A percentile compares a stretch with the other conserved stretches of the same genome.
These are phyloP conservation scores for Citrus australasica DNA, from an alignment of 345 rosid species.

Conservation along the genomic window DNA sequence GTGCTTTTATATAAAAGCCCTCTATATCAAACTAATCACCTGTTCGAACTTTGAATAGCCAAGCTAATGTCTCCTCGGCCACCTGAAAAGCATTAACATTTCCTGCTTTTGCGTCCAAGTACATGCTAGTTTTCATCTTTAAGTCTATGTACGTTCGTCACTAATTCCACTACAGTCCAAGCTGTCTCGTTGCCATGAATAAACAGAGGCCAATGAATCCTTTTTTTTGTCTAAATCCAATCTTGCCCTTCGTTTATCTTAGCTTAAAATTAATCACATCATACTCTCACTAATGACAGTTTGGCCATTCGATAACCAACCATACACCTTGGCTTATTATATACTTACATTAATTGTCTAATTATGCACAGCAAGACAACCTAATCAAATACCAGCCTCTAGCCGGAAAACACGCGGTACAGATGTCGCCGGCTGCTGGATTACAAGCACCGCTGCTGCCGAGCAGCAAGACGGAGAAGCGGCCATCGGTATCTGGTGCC, in stretches of 20 bases:
- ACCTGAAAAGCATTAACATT: no score
- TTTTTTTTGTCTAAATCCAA: background rate
- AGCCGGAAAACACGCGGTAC: constrained; percentile 1
- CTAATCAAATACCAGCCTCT: background rate
- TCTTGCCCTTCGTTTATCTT: constrained; percentile 8
- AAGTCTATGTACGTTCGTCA: background rate
- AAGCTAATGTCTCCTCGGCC: background rate
- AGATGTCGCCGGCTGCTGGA: constrained; percentile 49
- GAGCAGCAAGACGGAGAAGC: constrained; percentile 24
- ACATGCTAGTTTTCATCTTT: background rate
- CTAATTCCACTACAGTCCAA: background rate
- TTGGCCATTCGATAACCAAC: constrained; percentile 3
- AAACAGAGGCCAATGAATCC: background rate
- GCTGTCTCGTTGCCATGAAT: background rate
- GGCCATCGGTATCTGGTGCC: constrained; percentile 62
- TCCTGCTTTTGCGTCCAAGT: constrained; percentile 21
- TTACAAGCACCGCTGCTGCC: constrained; percentile 49
- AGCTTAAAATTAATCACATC: background rate
- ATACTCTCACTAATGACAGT: background rate
- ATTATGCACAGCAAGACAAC: constrained; percentile 30
- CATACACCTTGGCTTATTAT: background rate
- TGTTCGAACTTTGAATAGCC: no score
- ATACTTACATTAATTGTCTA: background rate
- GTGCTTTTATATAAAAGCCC: background rate
- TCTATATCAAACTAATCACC: background rate